Evolutionary conservation across 805 yeast species (phyloP).

Genomic region (Starmerella asiatica): DNA sequence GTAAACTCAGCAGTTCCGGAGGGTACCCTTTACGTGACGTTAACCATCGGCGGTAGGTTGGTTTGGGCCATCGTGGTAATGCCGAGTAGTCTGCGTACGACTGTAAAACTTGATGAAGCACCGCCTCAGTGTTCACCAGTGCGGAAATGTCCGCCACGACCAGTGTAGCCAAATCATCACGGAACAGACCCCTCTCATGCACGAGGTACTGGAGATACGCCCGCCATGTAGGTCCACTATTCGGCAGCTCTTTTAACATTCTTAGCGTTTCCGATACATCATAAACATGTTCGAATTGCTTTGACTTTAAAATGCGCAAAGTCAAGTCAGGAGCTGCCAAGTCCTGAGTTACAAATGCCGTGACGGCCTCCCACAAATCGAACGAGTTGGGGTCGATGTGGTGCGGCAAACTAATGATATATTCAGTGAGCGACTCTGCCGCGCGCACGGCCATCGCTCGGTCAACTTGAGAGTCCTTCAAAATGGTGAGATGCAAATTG

Average conservation of each 20-base stretch:
- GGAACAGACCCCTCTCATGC: constrained; percentile 3
- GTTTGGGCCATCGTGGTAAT: constrained; percentile 26
- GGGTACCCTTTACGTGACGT: constrained; percentile 1
- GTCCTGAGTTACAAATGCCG: constrained; percentile 7
- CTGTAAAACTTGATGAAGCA: constrained; percentile 14
- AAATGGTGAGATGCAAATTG: constrained; percentile 19
- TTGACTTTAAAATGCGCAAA: constrained; percentile 25
- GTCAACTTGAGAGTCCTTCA: constrained; percentile 1
- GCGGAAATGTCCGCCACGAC: constrained; percentile 27
- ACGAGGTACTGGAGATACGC: constrained; percentile 27
- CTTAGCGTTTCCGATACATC: constrained; percentile 23
- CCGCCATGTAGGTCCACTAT: constrained; percentile 28
- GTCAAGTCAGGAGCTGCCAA: constrained; percentile 24
- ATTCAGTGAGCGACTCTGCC: constrained; percentile 23
- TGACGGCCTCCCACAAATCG: constrained; percentile 26
- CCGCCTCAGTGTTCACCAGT: constrained; percentile 10
- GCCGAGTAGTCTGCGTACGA: constrained; percentile 20
- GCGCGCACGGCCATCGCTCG: constrained; percentile 17
- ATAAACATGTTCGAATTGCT: constrained; percentile 17
- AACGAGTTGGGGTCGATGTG: neutral
- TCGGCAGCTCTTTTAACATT: constrained; percentile 23
- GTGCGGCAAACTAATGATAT: constrained; percentile 7
- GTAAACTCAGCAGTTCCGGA: constrained; percentile 10
- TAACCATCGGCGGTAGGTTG: constrained; percentile 15
- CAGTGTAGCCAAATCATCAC: constrained; percentile 26